Conservation (phyloP, 257 asterid genomes). For the Cinchona pubescens region DNA sequence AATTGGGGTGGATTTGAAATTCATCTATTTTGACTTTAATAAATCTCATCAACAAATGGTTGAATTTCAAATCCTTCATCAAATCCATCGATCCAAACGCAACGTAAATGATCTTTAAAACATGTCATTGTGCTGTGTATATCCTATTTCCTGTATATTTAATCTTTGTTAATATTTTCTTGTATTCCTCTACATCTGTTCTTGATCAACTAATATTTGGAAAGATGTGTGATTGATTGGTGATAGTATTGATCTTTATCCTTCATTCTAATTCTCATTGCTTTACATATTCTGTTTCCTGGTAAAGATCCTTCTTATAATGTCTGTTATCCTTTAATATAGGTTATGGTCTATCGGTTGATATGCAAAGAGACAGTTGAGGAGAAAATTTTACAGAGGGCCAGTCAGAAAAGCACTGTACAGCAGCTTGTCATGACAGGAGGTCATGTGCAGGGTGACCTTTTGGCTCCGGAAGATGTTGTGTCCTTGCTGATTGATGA, state of each 20-base stretch:
- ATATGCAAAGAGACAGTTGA: conserved; percentile 94
- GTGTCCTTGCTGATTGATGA: conserved; percentile 87
- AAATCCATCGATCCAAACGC: too few species aligned
- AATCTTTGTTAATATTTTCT: not conserved
- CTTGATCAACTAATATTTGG: not conserved
- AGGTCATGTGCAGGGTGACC: conserved; percentile 97
- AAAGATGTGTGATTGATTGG: not conserved
- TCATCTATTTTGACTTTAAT: too few species aligned
- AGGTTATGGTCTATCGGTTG: conserved; percentile 96
- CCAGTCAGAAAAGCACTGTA: conserved; percentile 91
- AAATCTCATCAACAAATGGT: too few species aligned
- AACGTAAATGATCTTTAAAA: not conserved
- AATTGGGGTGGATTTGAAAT: too few species aligned
- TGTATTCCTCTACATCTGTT: not conserved
- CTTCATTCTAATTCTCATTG: conserved; percentile 1
- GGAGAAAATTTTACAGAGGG: conserved; percentile 91
- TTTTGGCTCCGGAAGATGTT: conserved; percentile 95
- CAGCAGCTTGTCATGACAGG: conserved; percentile 99
- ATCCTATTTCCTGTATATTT: not conserved
- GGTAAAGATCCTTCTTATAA: conserved; percentile 10
- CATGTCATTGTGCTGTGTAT: not conserved
- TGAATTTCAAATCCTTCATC: too few species aligned
- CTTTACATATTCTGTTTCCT: not conserved
- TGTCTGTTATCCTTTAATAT: conserved; percentile 26
- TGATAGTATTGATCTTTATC: not conserved